Base-by-base conservation (phyloP, 768 basidiomycete species). In the Leccinum rimulosum region DNA sequence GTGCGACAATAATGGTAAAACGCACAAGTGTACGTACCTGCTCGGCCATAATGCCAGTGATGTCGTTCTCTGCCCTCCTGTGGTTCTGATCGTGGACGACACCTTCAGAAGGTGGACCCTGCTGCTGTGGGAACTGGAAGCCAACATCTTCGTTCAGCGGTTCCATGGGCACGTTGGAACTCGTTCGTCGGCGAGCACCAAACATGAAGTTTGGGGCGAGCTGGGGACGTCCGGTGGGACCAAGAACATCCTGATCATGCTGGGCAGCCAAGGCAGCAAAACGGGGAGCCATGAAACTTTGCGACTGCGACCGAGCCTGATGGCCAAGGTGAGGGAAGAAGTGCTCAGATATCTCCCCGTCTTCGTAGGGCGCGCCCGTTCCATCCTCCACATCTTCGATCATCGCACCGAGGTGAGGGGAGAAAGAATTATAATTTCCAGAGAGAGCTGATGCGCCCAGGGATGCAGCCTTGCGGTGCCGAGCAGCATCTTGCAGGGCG, bases 131-230 rank as follows among this genome's bases (percentile, higher is more conserved):
- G 69, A 93, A 92, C 66, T 91, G 89, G 75, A 93, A 93, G 40
- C 84, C 85, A 52, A 81, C 74, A 66, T 93, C 93, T 71, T 93
- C 91, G 60, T 82, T 88, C 68, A 90, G 78, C 30, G 89, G 88
- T 4, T 84, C 88, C 75, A 88, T 79, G 12, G 83, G 80, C 27
- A 79, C 76, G 43, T 74, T 72, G 36, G 78, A 74, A 68, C 82
- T 85, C 28, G 85, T 77, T 60, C 79, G 79, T 56, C 76, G 74
- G 64, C 76, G 76, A 57, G 86, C 84, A 52, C 93, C 95, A 72
- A 95, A 97, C 81, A 88, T 93, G 75, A 97, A 96, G 52, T 81
- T 80, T n/a, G 93, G 93, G 11, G 93, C 92, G 40, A 95, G 84
- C 70, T 95, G 93, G 40, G 93, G 93, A 61, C 93, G 86, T 49